Evolutionary conservation across 192 early-diverging fungal species (phyloP), one percentile per base, ranked within the genome.

Genomic region (Obelidium mucronatum): DNA sequence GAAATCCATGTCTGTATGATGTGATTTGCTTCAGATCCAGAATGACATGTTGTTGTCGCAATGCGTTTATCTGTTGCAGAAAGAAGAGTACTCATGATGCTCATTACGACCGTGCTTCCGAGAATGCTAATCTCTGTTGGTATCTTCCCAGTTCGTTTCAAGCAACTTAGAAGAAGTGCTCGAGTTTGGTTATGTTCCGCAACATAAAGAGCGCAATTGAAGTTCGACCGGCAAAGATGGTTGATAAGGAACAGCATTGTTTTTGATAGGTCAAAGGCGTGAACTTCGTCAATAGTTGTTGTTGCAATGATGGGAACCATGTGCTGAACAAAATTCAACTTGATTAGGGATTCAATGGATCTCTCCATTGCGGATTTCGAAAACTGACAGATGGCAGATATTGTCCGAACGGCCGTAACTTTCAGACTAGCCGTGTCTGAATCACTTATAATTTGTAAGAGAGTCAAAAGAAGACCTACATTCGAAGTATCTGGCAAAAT

Each of bases 401-500:
- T 22, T 15, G n/a, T 51, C n/a, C 66, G 40, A 22, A 67, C 19
- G 15, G 66, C 5, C 6, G 31, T 17, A 2, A 67, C 2, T 30
- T 36, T 35, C 17, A 42, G 6, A 1, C 19, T 22, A 42, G 22
- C 22, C 19, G 4, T 15, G 8, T 54, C 34, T 58, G 31, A 26
- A 55, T 59, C 69, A 15, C 53, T 6, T 13, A 58, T 30, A 4
- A 72, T n/a, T 36, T 54, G 54, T 24, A 72, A 37, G 19, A 72
- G 36, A 42, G 8, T 58, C 24, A 59, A n/a, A 2, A 72, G 8
- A 36, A 72, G 56, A n/a, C 69, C 69, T 15, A 37, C 35, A 72
- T 72, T 72, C n/a, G 69, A 72, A 0, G 69, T 59, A 40, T 59
- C 69, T 11, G 54, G 56, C 35, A 72, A n/a, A n/a, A 58, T n/a